These are phyloP conservation scores for Komagataella pseudopastoris DNA, from an alignment of 805 yeast species.

Conservation along the genomic window DNA sequence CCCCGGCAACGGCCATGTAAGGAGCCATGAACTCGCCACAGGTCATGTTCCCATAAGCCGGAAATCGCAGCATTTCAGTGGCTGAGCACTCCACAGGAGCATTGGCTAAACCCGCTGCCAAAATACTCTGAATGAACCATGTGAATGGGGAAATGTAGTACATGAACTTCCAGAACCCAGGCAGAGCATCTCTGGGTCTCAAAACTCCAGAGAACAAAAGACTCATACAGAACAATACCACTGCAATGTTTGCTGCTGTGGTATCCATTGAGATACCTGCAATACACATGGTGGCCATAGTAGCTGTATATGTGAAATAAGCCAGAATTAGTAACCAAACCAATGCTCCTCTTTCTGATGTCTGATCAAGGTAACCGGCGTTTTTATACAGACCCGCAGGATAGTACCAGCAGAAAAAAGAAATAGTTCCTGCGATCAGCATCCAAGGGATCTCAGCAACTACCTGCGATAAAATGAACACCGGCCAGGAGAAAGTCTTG, in stretches of 20 bases:
- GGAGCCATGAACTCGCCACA: constrained; percentile 41
- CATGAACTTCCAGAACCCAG: constrained; percentile 75
- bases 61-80: constrained; percentile 31
- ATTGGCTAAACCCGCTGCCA: constrained; percentile 43
- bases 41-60: constrained; percentile 39
- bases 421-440: constrained; percentile 44
- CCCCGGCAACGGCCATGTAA: constrained; percentile 26
- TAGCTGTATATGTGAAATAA: constrained; percentile 39
- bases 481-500: constrained; percentile 53
- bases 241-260: constrained; percentile 49
- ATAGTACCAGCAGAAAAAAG: constrained; percentile 54
- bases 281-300: constrained; percentile 45
- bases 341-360: constrained; percentile 40
- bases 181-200: constrained; percentile 24
- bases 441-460: constrained; percentile 59
- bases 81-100: constrained; percentile 30
- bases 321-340: constrained; percentile 24
- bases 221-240: constrained; percentile 44
- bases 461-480: constrained; percentile 48
- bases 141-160: constrained; percentile 62
- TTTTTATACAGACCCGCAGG: constrained; percentile 55
- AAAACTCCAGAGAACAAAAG: constrained; percentile 71
- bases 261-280: constrained; percentile 46
- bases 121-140: constrained; percentile 41
- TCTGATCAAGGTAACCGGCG: constrained; percentile 33